A percentile compares a stretch with the other conserved stretches of the same genome.
These are phyloP conservation scores for Paxillus ammoniavirescens DNA, from an alignment of 768 basidiomycete genomes.

Conservation along the genomic window DNA sequence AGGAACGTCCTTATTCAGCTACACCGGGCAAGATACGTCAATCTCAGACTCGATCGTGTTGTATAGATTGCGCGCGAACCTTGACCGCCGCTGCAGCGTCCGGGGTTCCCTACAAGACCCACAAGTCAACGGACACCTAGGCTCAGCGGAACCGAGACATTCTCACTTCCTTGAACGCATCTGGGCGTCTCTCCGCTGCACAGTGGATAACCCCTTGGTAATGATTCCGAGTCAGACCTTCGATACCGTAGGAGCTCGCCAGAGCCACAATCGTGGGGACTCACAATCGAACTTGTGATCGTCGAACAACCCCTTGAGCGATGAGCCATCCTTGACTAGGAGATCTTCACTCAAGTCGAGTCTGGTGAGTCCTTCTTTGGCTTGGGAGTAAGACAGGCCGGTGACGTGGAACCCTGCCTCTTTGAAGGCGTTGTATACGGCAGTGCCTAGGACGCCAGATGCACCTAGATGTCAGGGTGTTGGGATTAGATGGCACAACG, in stretches of 20 bases:
- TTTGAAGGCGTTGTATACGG: slow-evolving; percentile 68
- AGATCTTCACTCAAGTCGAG: slow-evolving; percentile 66
- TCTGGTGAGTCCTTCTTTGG: slow-evolving; percentile 48
- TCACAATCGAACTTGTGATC: slow-evolving; percentile 69
- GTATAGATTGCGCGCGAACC: neutral
- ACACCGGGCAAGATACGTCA: slow-evolving; percentile 5
- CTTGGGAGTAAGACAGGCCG: slow-evolving; percentile 72
- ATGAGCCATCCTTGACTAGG: slow-evolving; percentile 35
- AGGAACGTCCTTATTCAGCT: slow-evolving; percentile 84
- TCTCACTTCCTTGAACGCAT: slow-evolving; percentile 85
- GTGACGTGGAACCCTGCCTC: slow-evolving; percentile 44
- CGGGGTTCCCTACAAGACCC: slow-evolving; percentile 32
- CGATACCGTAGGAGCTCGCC: slow-evolving; percentile 1
- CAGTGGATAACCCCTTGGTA: slow-evolving; percentile 85
- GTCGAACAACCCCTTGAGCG: slow-evolving; percentile 49
- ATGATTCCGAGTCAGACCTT: slow-evolving; percentile 1
- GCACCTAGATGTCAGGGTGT: slow-evolving; percentile 54
- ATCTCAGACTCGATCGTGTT: neutral
- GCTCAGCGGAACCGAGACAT: neutral
- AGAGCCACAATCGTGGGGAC: slow-evolving; percentile 24
- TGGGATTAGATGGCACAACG: slow-evolving; percentile 9
- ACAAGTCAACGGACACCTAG: neutral
- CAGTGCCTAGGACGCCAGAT: slow-evolving; percentile 86
- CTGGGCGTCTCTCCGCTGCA: slow-evolving; percentile 91
- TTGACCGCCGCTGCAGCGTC: slow-evolving; percentile 61